Conservation (phyloP, 2,329 filamentous ascomycete genomes). For the Arthrobotrys sphaeroides region DNA sequence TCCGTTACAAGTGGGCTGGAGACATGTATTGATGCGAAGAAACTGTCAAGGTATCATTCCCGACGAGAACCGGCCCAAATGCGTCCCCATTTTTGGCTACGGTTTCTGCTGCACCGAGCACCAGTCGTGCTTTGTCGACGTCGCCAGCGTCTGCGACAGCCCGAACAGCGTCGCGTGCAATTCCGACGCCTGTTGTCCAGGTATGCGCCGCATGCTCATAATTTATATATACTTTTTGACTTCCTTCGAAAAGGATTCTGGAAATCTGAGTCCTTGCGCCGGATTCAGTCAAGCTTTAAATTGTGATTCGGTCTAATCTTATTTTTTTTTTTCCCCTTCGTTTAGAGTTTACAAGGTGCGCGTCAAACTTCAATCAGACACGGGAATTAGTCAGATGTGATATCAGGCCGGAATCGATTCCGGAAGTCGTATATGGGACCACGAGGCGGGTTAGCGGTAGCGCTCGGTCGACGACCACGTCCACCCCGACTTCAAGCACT, state of each 20-base stretch:
- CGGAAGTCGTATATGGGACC: constrained; percentile 8
- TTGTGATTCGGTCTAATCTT: not conserved
- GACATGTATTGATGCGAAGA: not conserved
- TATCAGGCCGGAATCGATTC: not conserved
- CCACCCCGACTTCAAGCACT: not conserved
- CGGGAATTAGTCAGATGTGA: constrained; percentile 4
- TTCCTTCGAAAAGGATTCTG: constrained; percentile 6
- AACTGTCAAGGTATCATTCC: not conserved
- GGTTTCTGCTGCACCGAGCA: constrained; percentile 32
- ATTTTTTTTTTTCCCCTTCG: not conserved
- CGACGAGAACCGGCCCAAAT: constrained; percentile 11
- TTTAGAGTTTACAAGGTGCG: constrained; percentile 16
- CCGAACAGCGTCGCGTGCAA: not conserved
- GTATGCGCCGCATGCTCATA: too few species aligned
- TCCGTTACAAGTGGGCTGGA: too few species aligned
- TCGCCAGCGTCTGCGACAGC: not conserved
- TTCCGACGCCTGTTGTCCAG: constrained; percentile 2
- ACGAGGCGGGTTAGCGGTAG: not conserved
- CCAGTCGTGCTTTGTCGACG: constrained; percentile 10
- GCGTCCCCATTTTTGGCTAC: constrained; percentile 15
- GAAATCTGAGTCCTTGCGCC: not conserved
- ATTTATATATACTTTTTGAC: not conserved
- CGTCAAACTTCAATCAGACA: constrained; percentile 13
- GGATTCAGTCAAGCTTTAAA: constrained; percentile 15
- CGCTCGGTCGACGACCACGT: constrained; percentile 1